Evolutionary conservation across 1,139 yeast species (phyloP).

Genomic region (Diutina sp.): DNA sequence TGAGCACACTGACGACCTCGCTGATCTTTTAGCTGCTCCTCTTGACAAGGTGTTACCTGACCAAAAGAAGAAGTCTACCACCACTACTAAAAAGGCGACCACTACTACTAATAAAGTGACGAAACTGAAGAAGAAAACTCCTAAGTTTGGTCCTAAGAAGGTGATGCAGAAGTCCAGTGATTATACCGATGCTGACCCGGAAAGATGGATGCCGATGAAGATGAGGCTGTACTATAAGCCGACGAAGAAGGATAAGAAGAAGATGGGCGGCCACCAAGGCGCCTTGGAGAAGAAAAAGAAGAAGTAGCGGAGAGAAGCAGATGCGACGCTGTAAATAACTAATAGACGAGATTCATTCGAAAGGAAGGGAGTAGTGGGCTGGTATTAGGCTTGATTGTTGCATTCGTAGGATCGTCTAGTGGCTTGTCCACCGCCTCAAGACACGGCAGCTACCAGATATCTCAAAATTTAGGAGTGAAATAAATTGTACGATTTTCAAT

Average conservation of each 20-base stretch:
- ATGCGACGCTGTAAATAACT: not conserved
- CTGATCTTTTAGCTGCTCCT: slow-evolving; percentile 17
- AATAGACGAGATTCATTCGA: not conserved
- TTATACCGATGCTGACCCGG: slow-evolving; percentile 23
- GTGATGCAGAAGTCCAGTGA: slow-evolving; percentile 19
- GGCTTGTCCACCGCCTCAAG: too few species aligned
- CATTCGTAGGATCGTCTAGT: too few species aligned
- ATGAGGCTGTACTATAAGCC: slow-evolving; percentile 73
- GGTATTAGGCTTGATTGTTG: too few species aligned
- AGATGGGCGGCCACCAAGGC: slow-evolving; percentile 52
- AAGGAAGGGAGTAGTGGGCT: too few species aligned
- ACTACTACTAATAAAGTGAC: slow-evolving; percentile 8
- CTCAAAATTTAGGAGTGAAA: too few species aligned
- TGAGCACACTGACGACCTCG: slow-evolving; percentile 10
- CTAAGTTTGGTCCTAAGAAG: slow-evolving; percentile 27
- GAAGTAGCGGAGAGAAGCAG: slow-evolving; percentile 16
- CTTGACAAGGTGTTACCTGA: slow-evolving; percentile 7
- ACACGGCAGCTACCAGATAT: too few species aligned
- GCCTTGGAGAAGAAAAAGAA: slow-evolving; percentile 36
- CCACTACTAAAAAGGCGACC: slow-evolving; percentile 2
- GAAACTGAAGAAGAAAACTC: slow-evolving; percentile 13
- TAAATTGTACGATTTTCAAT: too few species aligned
- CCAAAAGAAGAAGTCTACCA: not conserved
- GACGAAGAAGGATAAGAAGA: slow-evolving; percentile 14
- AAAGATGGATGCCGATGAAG: slow-evolving; percentile 85